These are phyloP conservation scores for Citrus medica DNA, from an alignment of 345 rosid genomes.

Conservation along the genomic window DNA sequence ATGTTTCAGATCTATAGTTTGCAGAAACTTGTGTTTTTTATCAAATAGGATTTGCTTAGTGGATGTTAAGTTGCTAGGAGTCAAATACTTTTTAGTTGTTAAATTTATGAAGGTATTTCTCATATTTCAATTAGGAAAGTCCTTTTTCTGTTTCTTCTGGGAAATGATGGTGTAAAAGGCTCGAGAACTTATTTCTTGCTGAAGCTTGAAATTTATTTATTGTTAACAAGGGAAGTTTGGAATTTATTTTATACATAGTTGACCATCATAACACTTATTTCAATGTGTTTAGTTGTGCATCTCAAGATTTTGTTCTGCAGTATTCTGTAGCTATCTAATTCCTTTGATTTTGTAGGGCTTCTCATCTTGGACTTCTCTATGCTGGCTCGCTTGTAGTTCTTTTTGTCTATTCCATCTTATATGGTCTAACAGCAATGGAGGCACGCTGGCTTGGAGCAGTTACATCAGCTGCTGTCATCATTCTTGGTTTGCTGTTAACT, in stretches of 20 bases:
- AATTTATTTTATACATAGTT: background rate
- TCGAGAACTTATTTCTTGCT: background rate
- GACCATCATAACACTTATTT: background rate
- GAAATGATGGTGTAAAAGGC: background rate
- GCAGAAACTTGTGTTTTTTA: background rate
- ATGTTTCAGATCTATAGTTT: slow-evolving; percentile 11
- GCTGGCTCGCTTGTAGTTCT: slow-evolving; percentile 81
- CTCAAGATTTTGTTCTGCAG: background rate
- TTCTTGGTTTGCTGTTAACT: slow-evolving; percentile 60
- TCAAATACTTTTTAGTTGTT: background rate
- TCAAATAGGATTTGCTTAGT: background rate
- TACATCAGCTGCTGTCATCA: slow-evolving; percentile 91
- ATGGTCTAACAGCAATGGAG: slow-evolving; percentile 94
- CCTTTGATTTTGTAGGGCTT: slow-evolving; percentile 60
- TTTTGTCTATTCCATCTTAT: slow-evolving; percentile 82
- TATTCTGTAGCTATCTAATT: slow-evolving; percentile 12
- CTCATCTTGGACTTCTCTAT: slow-evolving; percentile 92
- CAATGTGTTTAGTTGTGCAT: slow-evolving; percentile 5
- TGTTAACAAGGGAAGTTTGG: background rate
- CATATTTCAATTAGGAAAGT: background rate
- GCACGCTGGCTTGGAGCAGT: slow-evolving; percentile 95
- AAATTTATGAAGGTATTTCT: background rate
- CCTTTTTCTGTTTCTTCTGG: background rate
- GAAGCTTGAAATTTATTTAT: background rate
- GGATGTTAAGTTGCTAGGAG: background rate